Evolutionary conservation across 148 eudicot species (phyloP).

Genomic region (Heliamphora exappendiculata): DNA sequence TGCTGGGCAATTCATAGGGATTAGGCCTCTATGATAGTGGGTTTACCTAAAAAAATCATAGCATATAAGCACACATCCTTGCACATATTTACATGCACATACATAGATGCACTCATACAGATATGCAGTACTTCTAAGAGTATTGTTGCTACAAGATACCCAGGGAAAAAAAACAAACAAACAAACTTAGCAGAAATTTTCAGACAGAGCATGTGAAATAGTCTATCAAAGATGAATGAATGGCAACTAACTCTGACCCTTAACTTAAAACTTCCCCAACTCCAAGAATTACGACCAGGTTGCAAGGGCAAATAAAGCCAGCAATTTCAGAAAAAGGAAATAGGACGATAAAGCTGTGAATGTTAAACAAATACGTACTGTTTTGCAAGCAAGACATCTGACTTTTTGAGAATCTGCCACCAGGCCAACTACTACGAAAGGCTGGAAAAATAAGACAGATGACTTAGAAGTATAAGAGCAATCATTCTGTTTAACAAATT

Average conservation of each 20-base stretch:
- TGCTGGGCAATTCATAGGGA: too few relatives aligned
- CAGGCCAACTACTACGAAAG: slow-evolving; percentile 77
- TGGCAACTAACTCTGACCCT: neutral
- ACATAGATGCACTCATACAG: neutral
- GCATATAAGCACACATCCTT: neutral
- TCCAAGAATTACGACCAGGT: neutral
- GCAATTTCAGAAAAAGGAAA: neutral
- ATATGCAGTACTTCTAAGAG: neutral
- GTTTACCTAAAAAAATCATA: neutral
- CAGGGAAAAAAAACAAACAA: neutral
- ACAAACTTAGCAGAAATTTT: neutral
- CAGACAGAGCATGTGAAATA: neutral
- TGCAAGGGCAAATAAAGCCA: neutral
- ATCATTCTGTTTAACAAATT: neutral
- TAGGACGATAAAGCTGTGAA: neutral
- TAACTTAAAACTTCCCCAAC: slow-evolving; percentile 2
- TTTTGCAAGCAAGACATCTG: slow-evolving; percentile 65
- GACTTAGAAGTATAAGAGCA: slow-evolving; percentile 2
- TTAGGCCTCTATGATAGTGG: neutral
- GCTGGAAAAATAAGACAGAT: slow-evolving; percentile 37
- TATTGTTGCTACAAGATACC: neutral
- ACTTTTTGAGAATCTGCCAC: slow-evolving; percentile 75
- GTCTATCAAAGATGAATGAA: neutral
- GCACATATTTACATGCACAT: neutral
- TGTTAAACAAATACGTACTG: slow-evolving; percentile 37